Evolutionary conservation across 371 early-diverging fungal species (phyloP).

Genomic region (Syncephalastrum racemosum): DNA sequence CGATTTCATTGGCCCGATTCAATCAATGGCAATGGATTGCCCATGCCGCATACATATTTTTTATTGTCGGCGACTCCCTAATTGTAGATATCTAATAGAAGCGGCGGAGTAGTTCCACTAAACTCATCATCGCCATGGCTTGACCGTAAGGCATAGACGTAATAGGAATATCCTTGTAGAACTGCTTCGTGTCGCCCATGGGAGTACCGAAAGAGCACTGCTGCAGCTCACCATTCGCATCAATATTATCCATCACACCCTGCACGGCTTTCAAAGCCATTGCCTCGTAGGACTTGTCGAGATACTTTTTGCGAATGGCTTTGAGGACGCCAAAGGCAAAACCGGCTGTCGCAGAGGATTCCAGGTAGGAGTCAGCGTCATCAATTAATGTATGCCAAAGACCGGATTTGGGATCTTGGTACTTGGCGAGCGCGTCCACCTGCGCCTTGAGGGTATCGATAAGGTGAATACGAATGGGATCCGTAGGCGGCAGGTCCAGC

Average conservation of each 20-base stretch:
- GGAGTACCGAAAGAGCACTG: constrained; percentile 28
- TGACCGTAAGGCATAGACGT: constrained; percentile 31
- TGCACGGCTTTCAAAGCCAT: constrained; percentile 12
- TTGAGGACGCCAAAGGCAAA: constrained; percentile 29
- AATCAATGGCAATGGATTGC: no score
- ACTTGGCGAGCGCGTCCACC: constrained; percentile 11
- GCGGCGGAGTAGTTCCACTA: constrained; percentile 19
- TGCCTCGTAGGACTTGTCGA: constrained; percentile 3
- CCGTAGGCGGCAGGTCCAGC: constrained; percentile 12
- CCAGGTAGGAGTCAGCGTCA: constrained; percentile 21
- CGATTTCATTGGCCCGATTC: no score
- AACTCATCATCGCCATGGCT: constrained; percentile 30
- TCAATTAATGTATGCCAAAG: constrained; percentile 24
- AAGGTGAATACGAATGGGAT: constrained; percentile 21
- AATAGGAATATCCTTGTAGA: constrained; percentile 25
- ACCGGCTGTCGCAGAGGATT: constrained; percentile 26
- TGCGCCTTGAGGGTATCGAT: constrained; percentile 19
- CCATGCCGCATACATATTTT: no score
- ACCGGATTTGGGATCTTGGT: constrained; percentile 20
- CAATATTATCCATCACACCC: constrained; percentile 21
- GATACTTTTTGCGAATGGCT: constrained; percentile 20
- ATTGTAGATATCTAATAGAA: constrained; percentile 5
- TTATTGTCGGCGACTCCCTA: neutral
- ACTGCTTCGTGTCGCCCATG: constrained; percentile 20
- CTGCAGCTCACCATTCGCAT: constrained; percentile 20